phyloP scores from a whole-genome alignment of 805 yeast genomes.

The Lipomyces lipofer region DNA sequence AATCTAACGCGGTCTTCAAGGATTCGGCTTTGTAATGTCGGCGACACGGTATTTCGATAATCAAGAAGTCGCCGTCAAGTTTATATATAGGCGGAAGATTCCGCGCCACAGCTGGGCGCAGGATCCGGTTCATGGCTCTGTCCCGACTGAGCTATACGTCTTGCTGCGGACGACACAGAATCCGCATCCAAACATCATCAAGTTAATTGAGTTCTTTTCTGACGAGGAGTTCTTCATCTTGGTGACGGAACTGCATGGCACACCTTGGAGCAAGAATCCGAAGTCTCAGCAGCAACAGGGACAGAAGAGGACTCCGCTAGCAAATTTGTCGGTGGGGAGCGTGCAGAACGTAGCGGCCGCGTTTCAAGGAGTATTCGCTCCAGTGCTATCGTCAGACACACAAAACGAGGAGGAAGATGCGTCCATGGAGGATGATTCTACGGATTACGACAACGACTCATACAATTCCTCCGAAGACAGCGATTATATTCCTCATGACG shows the following conservation, averaged over 20 bases:
- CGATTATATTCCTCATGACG: conserved; percentile 15
- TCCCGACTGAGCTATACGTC: conserved; percentile 26
- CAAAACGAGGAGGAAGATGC: conserved; percentile 8
- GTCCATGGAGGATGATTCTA: conserved; percentile 1
- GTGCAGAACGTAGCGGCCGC: not conserved
- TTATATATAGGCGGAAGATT: conserved; percentile 25
- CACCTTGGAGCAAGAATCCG: conserved; percentile 27
- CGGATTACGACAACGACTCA: conserved; percentile 11
- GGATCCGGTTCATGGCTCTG: conserved; percentile 17
- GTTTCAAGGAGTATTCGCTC: not conserved
- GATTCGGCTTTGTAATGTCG: conserved; percentile 32
- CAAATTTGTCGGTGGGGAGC: not conserved
- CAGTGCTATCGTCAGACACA: not conserved
- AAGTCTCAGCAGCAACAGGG: not conserved
- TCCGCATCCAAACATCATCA: conserved; percentile 26
- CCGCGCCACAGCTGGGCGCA: conserved; percentile 23
- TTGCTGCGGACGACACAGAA: conserved; percentile 15
- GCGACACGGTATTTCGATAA: conserved; percentile 15
- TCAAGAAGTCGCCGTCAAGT: conserved; percentile 27
- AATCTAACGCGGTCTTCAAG: conserved; percentile 8
- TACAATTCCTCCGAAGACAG: conserved; percentile 24
- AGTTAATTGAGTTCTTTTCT: conserved; percentile 18
- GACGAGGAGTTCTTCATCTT: conserved; percentile 25
- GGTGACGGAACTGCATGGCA: conserved; percentile 28
- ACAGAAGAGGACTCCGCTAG: conserved; percentile 12